Conservation (phyloP, 225 moss, liverwort and hornwort species). For the Lunularia cruciata region DNA sequence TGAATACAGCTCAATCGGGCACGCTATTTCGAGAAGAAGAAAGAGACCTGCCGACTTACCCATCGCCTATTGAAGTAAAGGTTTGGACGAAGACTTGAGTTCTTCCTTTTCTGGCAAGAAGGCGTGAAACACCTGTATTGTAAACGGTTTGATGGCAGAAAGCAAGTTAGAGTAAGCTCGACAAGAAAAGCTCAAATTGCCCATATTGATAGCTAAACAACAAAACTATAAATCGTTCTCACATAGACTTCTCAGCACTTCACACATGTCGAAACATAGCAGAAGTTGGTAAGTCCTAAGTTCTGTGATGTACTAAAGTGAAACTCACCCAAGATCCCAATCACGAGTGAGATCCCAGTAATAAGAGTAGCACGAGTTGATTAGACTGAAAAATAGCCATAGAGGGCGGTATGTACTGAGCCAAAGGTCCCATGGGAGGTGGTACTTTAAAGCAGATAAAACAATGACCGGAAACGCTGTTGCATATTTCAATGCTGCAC, state of each 20-base stretch:
- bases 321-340: conserved; percentile 73
- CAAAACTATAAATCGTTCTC: no score
- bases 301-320: background rate
- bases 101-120: conserved; percentile 61
- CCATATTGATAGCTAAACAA: no score
- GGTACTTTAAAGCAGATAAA: conserved; percentile 73
- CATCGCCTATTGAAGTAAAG: conserved; percentile 61
- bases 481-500: conserved; percentile 75
- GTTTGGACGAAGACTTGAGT: conserved; percentile 55
- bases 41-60: conserved; percentile 42
- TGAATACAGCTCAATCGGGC: background rate
- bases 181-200: background rate
- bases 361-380: conserved; percentile 76
- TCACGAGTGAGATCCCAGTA: conserved; percentile 82
- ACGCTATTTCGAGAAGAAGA: background rate
- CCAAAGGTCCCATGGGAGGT: conserved; percentile 60
- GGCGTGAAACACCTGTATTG: conserved; percentile 57
- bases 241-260: background rate
- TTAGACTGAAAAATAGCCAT: conserved; percentile 64
- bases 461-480: conserved; percentile 77
- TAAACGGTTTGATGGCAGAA: no score
- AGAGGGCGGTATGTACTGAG: conserved; percentile 62
- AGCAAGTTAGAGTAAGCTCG: no score
- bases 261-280: background rate
- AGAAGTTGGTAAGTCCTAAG: background rate